Conservation (phyloP, 2,329 filamentous ascomycete species). For the Ramularia endophylla region DNA sequence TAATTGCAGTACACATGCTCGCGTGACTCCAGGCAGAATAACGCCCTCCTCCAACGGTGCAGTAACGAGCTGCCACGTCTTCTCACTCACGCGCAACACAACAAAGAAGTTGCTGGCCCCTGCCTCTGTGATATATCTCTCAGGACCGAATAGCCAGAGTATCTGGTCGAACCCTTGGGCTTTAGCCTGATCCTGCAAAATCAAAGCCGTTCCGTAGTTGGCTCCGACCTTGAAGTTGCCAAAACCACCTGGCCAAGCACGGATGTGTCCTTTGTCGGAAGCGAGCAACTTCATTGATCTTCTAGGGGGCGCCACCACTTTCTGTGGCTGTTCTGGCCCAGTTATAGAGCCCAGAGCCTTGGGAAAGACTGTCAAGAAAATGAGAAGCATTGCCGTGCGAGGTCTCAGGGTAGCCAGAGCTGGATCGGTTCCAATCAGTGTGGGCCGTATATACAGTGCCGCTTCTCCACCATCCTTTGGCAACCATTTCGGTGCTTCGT, state of each 20-base stretch:
- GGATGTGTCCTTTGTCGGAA: slow-evolving; percentile 69
- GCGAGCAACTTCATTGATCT: slow-evolving; percentile 63
- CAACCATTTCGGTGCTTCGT: slow-evolving; percentile 72
- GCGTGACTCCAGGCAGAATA: slow-evolving; percentile 80
- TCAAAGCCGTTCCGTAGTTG: slow-evolving; percentile 78
- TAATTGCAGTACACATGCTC: slow-evolving; percentile 68
- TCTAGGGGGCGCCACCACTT: slow-evolving; percentile 20
- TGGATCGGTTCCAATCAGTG: slow-evolving; percentile 74
- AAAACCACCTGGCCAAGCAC: slow-evolving; percentile 87
- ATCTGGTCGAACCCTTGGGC: slow-evolving; percentile 74
- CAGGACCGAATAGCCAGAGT: slow-evolving; percentile 64
- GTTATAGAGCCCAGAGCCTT: slow-evolving; percentile 24
- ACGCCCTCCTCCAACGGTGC: slow-evolving; percentile 73
- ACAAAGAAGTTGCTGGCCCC: slow-evolving; percentile 91
- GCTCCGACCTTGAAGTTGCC: slow-evolving; percentile 85
- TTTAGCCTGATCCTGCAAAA: slow-evolving; percentile 67
- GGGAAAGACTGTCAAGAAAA: slow-evolving; percentile 52
- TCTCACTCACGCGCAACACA: slow-evolving; percentile 58
- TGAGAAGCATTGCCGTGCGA: slow-evolving; percentile 76
- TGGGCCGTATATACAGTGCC: slow-evolving; percentile 67
- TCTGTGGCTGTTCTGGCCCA: slow-evolving; percentile 17
- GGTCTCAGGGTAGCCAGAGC: slow-evolving; percentile 74
- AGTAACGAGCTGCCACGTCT: slow-evolving; percentile 65
- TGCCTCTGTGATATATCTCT: slow-evolving; percentile 76
- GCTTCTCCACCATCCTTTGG: slow-evolving; percentile 59